Base-by-base conservation (phyloP, 73 alveolate species). In the Durusdinium trenchii region DNA sequence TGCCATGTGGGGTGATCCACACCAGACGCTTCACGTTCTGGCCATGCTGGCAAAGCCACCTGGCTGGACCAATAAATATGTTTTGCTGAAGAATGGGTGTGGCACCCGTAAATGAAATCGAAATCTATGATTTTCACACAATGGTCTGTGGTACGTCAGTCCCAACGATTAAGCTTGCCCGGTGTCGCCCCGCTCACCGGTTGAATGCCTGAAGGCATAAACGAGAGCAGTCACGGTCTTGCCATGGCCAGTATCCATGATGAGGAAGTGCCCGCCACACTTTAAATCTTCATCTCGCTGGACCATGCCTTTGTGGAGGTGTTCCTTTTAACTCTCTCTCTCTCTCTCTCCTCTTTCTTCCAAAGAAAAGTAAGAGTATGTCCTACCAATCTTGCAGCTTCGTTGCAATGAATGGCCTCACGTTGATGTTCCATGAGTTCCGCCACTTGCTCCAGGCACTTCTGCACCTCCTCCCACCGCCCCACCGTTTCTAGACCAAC, bases 201-300 rank as follows among this genome's bases (percentile, higher is more conserved):
- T 18, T 38, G 48, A 12, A 30, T 23, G 89, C 98, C 98, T 91
- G 90, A 48, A 91, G 28, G 98, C 98, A 28, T 91, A 91, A 60
- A 91, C 78, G 51, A 94, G 94, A 16, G 99, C 50, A 0, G 99
- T 94, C 40, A 94, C 69, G 9, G 99, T 94, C 67, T 94, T 94
- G 51, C 99, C 99, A 36, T 73, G 93, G 71, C 99, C 99, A 40
- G 99, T 94, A 45, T 94, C 99, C 99, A 94, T 94, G 94, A 94
- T 78, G 54, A 94, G 99, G 71, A 94, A 94, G 69, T 94, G 99
- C 14, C 99, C 98, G n/a, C 98, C 98, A 20, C 98, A 91, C 60
- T 91, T 91, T 60, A 91, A 28, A 28, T 91, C 79, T 48, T 78
- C 79, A 38, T 91, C 98, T 30, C 98, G 98, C 51, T 91, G 78